Conservation (phyloP, 305 asterid genomes). For the Rubia occidens region DNA sequence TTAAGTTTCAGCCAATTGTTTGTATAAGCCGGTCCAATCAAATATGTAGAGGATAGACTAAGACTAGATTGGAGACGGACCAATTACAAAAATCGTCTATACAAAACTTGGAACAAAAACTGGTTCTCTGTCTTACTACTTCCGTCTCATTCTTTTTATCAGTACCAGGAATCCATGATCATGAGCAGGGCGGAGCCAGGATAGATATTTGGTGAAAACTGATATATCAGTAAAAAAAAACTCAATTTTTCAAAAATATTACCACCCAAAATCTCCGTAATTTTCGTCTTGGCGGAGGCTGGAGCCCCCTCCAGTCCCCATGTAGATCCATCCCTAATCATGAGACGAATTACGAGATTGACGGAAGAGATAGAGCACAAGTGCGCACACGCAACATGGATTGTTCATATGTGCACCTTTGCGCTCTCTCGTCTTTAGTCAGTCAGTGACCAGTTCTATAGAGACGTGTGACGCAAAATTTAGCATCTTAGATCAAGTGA, state of each 20-base stretch:
- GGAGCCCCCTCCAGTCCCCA: too few relatives aligned
- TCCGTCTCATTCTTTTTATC: background rate
- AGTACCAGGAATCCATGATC: background rate
- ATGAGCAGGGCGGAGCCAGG: too few relatives aligned
- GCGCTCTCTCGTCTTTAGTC: constrained; percentile 9
- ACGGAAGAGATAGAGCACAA: constrained; percentile 25
- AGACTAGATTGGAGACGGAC: background rate
- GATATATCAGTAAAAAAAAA: too few relatives aligned
- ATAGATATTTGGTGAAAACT: too few relatives aligned
- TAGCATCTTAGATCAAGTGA: background rate
- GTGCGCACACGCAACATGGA: background rate
- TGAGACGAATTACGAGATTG: background rate
- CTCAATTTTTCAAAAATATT: too few relatives aligned
- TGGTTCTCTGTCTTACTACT: background rate
- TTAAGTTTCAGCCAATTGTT: background rate
- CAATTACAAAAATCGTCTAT: background rate
- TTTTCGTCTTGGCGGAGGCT: too few relatives aligned
- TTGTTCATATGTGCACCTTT: constrained; percentile 2
- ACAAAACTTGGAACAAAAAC: background rate
- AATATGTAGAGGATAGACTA: background rate
- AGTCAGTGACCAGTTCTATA: too few relatives aligned
- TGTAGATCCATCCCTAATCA: too few relatives aligned
- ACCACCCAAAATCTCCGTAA: too few relatives aligned
- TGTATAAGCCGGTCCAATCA: too few relatives aligned
- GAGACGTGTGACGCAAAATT: background rate